Evolutionary conservation across 106 monocot genomes (phyloP).

Genomic region (Chionographis japonica): DNA sequence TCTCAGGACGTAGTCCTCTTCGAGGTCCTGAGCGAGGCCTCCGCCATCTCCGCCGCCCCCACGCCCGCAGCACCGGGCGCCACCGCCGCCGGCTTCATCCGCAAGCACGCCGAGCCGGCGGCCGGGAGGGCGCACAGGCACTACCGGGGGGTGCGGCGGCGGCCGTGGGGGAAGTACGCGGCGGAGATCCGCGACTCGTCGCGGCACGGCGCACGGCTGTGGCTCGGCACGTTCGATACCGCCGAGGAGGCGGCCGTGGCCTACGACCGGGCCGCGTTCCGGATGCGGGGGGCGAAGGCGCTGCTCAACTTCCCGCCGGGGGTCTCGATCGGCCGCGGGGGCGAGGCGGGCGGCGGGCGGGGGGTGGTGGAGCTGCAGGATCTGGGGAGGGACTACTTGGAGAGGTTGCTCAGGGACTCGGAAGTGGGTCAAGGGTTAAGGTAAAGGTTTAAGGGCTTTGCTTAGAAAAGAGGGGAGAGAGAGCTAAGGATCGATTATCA

Average conservation of each 20-base stretch:
- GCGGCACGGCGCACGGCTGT: conserved; percentile 48
- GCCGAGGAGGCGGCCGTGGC: conserved; percentile 71
- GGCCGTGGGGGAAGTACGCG: conserved; percentile 93
- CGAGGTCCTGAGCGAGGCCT: conserved; percentile 58
- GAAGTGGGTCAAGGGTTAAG: too few species aligned
- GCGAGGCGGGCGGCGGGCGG: neutral
- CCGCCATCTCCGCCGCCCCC: conserved; percentile 1
- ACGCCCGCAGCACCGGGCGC: neutral
- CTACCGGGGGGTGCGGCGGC: conserved; percentile 66
- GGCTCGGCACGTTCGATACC: conserved; percentile 77
- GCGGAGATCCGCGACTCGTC: conserved; percentile 88
- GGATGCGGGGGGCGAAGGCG: conserved; percentile 60
- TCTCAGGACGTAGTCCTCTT: conserved; percentile 69
- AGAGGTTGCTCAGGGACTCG: too few species aligned
- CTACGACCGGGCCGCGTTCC: conserved; percentile 64
- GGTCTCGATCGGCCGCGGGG: conserved; percentile 5
- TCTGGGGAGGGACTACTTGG: too few species aligned
- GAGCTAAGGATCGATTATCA: too few species aligned
- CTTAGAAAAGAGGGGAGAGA: too few species aligned
- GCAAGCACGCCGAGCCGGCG: neutral
- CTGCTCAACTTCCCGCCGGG: conserved; percentile 58
- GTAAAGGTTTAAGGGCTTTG: too few species aligned
- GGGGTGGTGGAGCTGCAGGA: too few species aligned
- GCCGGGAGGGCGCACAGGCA: conserved; percentile 14
- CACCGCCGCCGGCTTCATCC: neutral